Percentiles rank a stretch among this genome's conserved stretches.
These are phyloP conservation scores for Fusarium sp. DNA, from an alignment of 2,329 filamentous ascomycete genomes.

Conservation along the genomic window DNA sequence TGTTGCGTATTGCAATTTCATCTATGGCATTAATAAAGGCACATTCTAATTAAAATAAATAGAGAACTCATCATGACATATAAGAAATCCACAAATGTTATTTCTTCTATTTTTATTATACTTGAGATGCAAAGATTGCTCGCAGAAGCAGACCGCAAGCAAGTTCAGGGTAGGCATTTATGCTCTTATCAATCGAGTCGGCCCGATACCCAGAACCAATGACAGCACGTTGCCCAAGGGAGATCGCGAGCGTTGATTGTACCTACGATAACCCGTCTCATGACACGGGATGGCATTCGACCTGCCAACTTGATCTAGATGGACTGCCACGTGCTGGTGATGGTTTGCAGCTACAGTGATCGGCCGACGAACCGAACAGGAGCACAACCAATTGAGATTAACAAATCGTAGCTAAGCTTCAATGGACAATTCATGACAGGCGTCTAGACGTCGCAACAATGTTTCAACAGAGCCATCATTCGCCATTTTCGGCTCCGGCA, in stretches of 20 bases:
- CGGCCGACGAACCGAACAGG: not conserved
- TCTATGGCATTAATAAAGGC: too few species aligned
- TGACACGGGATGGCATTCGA: not conserved
- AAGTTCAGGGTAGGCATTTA: not conserved
- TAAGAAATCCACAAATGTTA: too few species aligned
- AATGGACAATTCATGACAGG: not conserved
- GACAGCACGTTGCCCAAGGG: rapidly evolving
- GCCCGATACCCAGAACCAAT: not conserved
- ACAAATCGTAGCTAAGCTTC: not conserved
- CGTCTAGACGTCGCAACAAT: not conserved
- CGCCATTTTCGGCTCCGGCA: not conserved
- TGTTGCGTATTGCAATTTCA: too few species aligned
- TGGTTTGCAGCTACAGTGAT: not conserved
- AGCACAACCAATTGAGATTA: not conserved
- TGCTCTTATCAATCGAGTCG: not conserved
- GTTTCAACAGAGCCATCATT: not conserved
- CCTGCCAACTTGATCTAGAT: not conserved
- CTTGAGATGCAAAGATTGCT: too few species aligned
- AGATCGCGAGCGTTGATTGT: not conserved
- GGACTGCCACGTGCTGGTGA: not conserved
- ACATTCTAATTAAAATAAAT: not conserved
- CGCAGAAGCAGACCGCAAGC: too few species aligned
- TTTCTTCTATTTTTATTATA: too few species aligned
- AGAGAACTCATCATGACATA: too few species aligned
- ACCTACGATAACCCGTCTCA: too few species aligned